These are phyloP conservation scores for Dactylonectria macrodidyma DNA, from an alignment of 2,329 filamentous ascomycete species.

Conservation along the genomic window DNA sequence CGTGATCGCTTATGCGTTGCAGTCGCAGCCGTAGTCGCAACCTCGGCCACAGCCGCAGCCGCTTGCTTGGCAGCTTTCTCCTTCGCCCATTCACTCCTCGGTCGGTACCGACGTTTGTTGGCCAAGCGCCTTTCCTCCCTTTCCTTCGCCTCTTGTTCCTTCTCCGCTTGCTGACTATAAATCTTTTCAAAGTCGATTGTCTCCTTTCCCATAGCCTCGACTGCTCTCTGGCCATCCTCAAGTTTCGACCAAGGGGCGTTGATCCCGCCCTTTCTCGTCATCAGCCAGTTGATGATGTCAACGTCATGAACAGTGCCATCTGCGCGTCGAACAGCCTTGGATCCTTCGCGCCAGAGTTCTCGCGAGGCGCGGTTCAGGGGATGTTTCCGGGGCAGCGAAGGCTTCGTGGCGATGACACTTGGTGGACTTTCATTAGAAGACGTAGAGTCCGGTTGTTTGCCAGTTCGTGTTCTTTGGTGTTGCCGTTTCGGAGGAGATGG, in stretches of 20 bases:
- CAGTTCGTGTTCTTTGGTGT: not conserved
- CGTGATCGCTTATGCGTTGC: constrained; percentile 4
- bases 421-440: not conserved
- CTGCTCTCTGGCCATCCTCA: constrained; percentile 30
- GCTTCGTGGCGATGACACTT: not conserved
- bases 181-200: constrained; percentile 37
- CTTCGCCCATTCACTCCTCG: constrained; percentile 37
- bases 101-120: constrained; percentile 44
- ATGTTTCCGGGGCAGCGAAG: constrained; percentile 1
- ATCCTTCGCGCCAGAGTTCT: constrained; percentile 40
- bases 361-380: constrained; percentile 14
- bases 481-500: no score
- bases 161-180: constrained; percentile 32
- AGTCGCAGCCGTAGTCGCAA: constrained; percentile 19
- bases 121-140: constrained; percentile 41
- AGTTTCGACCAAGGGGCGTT: constrained; percentile 38
- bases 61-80: constrained; percentile 31
- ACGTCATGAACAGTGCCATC: constrained; percentile 35
- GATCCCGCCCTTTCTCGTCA: constrained; percentile 42
- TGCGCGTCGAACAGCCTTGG: constrained; percentile 28
- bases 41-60: no score
- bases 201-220: constrained; percentile 40
- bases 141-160: constrained; percentile 28
- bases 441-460: constrained; percentile 2
- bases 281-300: constrained; percentile 41